Evolutionary conservation across 306 rosid species (phyloP).

Genomic region (Dryas octopetala): DNA sequence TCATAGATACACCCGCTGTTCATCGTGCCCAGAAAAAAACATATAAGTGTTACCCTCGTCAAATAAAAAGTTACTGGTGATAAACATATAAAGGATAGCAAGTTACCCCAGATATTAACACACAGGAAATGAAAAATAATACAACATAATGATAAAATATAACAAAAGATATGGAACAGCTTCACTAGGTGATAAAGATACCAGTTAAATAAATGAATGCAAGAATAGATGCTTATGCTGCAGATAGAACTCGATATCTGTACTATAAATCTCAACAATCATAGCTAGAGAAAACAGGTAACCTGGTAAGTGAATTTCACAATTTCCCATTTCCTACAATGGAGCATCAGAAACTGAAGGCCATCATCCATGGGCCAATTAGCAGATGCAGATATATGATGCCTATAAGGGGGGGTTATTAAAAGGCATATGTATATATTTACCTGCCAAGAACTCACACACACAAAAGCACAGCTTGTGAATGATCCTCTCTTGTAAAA

Average conservation of each 20-base stretch:
- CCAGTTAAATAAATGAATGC: background rate
- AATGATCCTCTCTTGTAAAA: conserved; percentile 7
- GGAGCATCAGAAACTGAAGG: background rate
- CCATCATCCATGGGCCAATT: background rate
- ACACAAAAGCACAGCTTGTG: background rate
- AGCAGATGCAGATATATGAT: background rate
- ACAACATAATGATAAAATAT: background rate
- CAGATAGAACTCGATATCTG: background rate
- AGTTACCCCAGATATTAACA: too few species aligned
- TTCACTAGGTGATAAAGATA: background rate
- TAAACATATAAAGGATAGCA: too few species aligned
- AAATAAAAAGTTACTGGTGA: too few species aligned
- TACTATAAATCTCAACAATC: background rate
- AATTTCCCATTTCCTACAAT: background rate
- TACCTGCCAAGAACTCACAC: background rate
- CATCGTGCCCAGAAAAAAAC: background rate
- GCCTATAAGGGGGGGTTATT: background rate
- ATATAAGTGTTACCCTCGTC: too few species aligned
- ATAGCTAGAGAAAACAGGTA: background rate
- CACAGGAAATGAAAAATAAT: too few species aligned
- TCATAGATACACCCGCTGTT: background rate
- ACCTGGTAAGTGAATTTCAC: background rate
- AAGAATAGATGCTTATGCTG: background rate
- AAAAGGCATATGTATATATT: background rate
- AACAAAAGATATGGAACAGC: background rate